These are phyloP conservation scores for Tuber indicum DNA, from an alignment of 495 filamentous ascomycete genomes.

Conservation along the genomic window DNA sequence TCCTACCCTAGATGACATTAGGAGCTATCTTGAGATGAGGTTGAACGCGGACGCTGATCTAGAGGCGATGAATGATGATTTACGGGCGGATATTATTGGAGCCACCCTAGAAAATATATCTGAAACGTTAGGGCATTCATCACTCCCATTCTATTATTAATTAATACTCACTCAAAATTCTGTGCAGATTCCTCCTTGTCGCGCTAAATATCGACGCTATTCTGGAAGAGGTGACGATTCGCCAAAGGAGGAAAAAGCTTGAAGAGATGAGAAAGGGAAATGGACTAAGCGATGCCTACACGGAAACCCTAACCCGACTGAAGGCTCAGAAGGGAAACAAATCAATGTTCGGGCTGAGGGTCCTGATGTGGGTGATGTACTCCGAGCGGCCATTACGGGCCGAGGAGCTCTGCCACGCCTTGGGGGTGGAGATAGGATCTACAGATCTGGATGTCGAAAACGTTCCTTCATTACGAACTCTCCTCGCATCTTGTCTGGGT, in stretches of 20 bases:
- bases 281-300: not conserved
- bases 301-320: not conserved
- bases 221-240: not conserved
- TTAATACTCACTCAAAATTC: not conserved
- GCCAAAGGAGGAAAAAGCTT: not conserved
- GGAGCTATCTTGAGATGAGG: not conserved
- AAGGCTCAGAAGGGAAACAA: not conserved
- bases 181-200: not conserved
- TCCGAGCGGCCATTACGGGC: not conserved
- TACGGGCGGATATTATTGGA: no score
- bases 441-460: not conserved
- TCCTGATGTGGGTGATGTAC: not conserved
- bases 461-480: not conserved
- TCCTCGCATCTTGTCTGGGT: no score
- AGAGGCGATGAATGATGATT: not conserved
- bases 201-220: not conserved
- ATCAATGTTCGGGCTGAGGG: not conserved
- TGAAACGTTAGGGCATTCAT: not conserved
- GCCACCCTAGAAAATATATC: not conserved
- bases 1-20: not conserved
- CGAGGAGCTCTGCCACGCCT: not conserved
- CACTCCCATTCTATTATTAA: not conserved
- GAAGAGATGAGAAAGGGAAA: not conserved
- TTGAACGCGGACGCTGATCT: not conserved
- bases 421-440: not conserved